A percentile compares a stretch with the other conserved stretches of the same genome.
Conservation (phyloP, 768 basidiomycete species). For the Cyclocybe aegerita region DNA sequence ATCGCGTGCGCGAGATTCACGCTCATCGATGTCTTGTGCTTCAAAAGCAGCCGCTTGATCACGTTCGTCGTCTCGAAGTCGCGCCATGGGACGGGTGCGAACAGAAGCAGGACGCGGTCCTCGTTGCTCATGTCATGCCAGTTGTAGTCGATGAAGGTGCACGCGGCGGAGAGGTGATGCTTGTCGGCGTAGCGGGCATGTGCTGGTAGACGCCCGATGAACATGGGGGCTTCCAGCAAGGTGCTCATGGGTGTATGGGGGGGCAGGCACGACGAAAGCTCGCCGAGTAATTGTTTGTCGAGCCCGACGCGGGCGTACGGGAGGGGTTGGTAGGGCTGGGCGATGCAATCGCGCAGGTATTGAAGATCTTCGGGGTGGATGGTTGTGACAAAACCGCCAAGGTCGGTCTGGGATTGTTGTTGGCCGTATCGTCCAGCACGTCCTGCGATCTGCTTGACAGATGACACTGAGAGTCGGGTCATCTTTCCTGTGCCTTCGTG, state of each 20-base stretch:
- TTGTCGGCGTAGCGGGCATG: constrained; percentile 36
- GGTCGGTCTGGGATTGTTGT: constrained; percentile 34
- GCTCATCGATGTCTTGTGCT: constrained; percentile 37
- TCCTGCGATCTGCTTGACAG: constrained; percentile 93
- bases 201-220: constrained; percentile 44
- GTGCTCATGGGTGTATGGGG: constrained; percentile 34
- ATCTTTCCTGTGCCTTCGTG: constrained; percentile 46
- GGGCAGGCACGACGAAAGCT: constrained; percentile 42
- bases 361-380: constrained; percentile 62
- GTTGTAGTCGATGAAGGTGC: constrained; percentile 38
- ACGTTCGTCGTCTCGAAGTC: constrained; percentile 34
- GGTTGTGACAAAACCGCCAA: constrained; percentile 74
- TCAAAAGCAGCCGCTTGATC: constrained; percentile 36
- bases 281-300: constrained; percentile 9
- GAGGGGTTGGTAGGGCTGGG: constrained; percentile 48
- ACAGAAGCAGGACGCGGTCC: constrained; percentile 44
- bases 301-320: constrained; percentile 47
- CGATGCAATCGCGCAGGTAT: constrained; percentile 56
- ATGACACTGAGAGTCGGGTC: constrained; percentile 59
- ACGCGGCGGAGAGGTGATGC: constrained; percentile 22
- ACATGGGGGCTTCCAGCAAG: constrained; percentile 48
- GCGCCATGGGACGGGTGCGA: constrained; percentile 56
- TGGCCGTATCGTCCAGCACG: constrained; percentile 89
- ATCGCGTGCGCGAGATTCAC: constrained; percentile 45
- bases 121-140: constrained; percentile 32